phyloP scores from a whole-genome alignment of 768 basidiomycete species.

The Lentinula edodes region DNA sequence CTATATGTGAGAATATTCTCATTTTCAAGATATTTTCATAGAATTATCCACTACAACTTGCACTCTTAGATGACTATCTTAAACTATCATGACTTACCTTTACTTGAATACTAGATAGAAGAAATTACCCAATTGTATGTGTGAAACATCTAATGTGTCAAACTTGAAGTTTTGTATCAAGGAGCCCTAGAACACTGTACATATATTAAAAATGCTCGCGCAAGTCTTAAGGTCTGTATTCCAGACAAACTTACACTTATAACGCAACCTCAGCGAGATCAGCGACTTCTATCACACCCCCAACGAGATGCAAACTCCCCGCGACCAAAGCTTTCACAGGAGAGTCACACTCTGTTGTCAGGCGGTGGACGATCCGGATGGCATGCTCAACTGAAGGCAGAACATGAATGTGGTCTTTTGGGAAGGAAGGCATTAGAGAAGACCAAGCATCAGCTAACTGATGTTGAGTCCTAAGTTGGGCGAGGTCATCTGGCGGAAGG shows the following conservation, averaged over 20 bases:
- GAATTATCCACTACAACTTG: too few species aligned
- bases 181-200: too few species aligned
- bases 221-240: not conserved
- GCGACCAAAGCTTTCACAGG: slow-evolving; percentile 69
- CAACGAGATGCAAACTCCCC: slow-evolving; percentile 91
- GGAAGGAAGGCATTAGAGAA: slow-evolving; percentile 54
- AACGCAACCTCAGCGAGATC: slow-evolving; percentile 68
- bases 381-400: slow-evolving; percentile 89
- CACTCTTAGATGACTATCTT: too few species aligned
- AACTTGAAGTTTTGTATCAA: too few species aligned
- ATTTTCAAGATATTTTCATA: too few species aligned
- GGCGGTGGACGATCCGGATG: slow-evolving; percentile 52
- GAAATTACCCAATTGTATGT: too few species aligned
- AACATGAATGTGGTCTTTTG: slow-evolving; percentile 62
- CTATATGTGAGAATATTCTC: too few species aligned
- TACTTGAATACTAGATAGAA: too few species aligned
- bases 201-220: slow-evolving; percentile 6
- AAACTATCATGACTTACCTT: too few species aligned
- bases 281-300: slow-evolving; percentile 90
- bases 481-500: slow-evolving; percentile 55
- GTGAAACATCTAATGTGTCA: too few species aligned
- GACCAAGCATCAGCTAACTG: slow-evolving; percentile 75
- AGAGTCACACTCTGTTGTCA: slow-evolving; percentile 24
- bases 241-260: slow-evolving; percentile 16
- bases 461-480: slow-evolving; percentile 67